These are phyloP conservation scores for Tremellales sp. DNA, from an alignment of 1,284 basidiomycete species.

Conservation along the genomic window DNA sequence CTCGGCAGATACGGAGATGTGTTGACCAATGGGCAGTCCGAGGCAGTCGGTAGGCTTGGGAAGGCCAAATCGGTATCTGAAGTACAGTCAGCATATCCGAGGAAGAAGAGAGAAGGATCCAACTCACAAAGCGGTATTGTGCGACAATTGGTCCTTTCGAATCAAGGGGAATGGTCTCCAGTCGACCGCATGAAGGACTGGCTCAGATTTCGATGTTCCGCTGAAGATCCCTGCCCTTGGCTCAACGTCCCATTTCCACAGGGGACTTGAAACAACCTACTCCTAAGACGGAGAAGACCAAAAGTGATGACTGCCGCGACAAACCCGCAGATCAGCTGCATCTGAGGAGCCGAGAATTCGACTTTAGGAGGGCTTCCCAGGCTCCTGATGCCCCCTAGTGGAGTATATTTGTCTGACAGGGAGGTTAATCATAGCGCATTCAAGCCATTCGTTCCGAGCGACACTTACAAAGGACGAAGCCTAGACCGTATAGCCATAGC, in stretches of 20 bases:
- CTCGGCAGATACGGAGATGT: slow-evolving; percentile 86
- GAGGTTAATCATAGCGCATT: too few species aligned
- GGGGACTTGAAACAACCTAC: not conserved
- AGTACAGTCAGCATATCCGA: too few species aligned
- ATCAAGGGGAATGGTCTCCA: slow-evolving; percentile 81
- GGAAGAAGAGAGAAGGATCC: slow-evolving; percentile 7
- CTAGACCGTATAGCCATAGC: too few species aligned
- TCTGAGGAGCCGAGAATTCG: not conserved
- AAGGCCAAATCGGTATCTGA: slow-evolving; percentile 85
- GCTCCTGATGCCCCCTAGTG: too few species aligned
- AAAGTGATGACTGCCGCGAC: not conserved
- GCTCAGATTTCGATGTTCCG: not conserved
- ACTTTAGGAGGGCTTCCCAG: too few species aligned
- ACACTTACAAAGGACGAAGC: too few species aligned
- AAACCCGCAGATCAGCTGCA: not conserved
- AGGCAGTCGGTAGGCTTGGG: slow-evolving; percentile 69
- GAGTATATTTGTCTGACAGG: too few species aligned
- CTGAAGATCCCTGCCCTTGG: not conserved
- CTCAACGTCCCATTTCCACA: not conserved
- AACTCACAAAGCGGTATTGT: slow-evolving; percentile 85
- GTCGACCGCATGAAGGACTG: slow-evolving; percentile 42
- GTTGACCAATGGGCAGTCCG: slow-evolving; percentile 93
- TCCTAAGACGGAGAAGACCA: not conserved
- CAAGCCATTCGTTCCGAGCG: too few species aligned
- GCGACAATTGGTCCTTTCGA: slow-evolving; percentile 81